phyloP scores from a whole-genome alignment of 176 grass and related monocot genomes.

The Carex pumila region DNA sequence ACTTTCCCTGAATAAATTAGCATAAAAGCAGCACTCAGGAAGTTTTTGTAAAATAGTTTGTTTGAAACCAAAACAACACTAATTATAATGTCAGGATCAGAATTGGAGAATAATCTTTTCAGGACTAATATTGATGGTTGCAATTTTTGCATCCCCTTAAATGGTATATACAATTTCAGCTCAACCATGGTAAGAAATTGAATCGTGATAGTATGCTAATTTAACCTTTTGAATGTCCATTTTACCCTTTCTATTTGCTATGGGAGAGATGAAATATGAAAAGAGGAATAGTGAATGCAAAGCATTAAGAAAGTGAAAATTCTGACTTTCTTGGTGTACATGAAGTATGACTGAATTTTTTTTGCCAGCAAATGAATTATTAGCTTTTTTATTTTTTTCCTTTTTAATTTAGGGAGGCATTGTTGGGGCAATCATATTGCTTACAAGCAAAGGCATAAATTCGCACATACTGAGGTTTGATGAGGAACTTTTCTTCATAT shows the following conservation, averaged over 20 bases:
- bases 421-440: constrained; percentile 52
- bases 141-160: not conserved
- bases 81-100: not conserved
- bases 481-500: constrained; percentile 90
- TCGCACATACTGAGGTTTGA: constrained; percentile 82
- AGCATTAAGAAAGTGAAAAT: not conserved
- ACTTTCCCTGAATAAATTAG: not conserved
- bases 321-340: not conserved
- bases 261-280: not conserved
- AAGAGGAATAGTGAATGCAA: not conserved
- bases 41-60: not conserved
- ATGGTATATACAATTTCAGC: not conserved
- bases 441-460: constrained; percentile 49
- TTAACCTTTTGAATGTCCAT: not conserved
- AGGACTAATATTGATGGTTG: not conserved
- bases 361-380: not conserved
- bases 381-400: not conserved
- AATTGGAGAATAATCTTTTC: not conserved
- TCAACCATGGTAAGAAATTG: not conserved
- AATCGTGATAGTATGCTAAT: not conserved
- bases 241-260: not conserved
- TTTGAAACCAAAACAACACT: not conserved
- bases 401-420: constrained; percentile 46
- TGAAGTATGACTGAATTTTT: not conserved
- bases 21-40: not conserved